Evolutionary conservation across 371 early-diverging fungal species (phyloP).

Genomic region (Chytridium lagenaria): DNA sequence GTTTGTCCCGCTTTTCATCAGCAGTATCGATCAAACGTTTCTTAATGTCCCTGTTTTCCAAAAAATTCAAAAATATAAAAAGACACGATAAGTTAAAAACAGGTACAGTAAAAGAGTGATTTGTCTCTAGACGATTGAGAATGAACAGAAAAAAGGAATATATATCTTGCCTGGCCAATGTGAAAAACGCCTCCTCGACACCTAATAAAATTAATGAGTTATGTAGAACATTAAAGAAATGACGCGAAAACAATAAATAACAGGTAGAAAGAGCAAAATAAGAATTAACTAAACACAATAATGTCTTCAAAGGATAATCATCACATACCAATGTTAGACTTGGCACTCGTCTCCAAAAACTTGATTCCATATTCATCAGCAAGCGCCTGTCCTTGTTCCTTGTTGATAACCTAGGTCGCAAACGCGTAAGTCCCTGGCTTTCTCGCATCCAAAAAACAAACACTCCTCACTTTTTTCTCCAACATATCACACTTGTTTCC

Average conservation of each 20-base stretch:
- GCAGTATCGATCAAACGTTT: conserved; percentile 67
- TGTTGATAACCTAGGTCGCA: conserved; percentile 63
- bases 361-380: conserved; percentile 86
- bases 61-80: background rate
- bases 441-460: too few species aligned
- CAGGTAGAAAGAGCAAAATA: background rate
- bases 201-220: too few species aligned
- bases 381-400: conserved; percentile 79
- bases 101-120: too few species aligned
- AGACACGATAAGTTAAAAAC: background rate
- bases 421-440: too few species aligned
- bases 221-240: background rate
- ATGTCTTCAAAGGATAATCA: too few species aligned
- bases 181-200: conserved; percentile 96
- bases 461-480: conserved; percentile 84
- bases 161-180: conserved; percentile 84
- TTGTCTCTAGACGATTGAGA: background rate
- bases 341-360: conserved; percentile 95
- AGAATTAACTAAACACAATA: background rate
- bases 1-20: conserved; percentile 49
- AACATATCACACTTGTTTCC: conserved; percentile 99
- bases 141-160: conserved; percentile 2
- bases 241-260: conserved; percentile 8
- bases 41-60: conserved; percentile 65
- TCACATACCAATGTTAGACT: conserved; percentile 76